Conservation (phyloP, 352 stramenopile species). For the Phytophthora pinifolia region DNA sequence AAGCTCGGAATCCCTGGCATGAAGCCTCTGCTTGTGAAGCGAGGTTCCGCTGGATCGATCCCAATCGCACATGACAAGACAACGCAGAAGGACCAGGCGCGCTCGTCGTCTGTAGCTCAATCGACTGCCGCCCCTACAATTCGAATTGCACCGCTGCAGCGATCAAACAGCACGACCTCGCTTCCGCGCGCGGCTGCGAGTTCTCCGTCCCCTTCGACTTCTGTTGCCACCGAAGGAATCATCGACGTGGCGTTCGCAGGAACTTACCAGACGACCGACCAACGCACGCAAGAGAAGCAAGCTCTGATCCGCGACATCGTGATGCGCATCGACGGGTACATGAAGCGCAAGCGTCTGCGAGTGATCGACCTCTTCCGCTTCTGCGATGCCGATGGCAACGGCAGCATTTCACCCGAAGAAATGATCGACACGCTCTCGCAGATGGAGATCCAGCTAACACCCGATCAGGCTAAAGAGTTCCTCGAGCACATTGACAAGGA, state of each 20-base stretch:
- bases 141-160: constrained; percentile 16
- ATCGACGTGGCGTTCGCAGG: constrained; percentile 48
- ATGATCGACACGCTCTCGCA: constrained; percentile 85
- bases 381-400: constrained; percentile 78
- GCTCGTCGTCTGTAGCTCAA: neutral
- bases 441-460: constrained; percentile 81
- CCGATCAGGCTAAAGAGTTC: constrained; percentile 65
- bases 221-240: constrained; percentile 5
- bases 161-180: constrained; percentile 16
- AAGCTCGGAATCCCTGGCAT: constrained; percentile 58
- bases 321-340: constrained; percentile 79
- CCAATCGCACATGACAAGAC: constrained; percentile 4
- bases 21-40: constrained; percentile 39
- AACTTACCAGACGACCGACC: constrained; percentile 65
- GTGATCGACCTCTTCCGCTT: constrained; percentile 88
- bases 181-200: neutral
- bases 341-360: constrained; percentile 81
- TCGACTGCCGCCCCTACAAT: neutral
- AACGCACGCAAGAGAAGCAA: constrained; percentile 67
- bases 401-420: constrained; percentile 74
- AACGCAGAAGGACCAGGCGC: constrained; percentile 12
- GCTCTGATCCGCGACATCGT: constrained; percentile 76
- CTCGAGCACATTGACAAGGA: constrained; percentile 84
- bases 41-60: constrained; percentile 22
- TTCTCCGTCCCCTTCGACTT: constrained; percentile 13